phyloP scores from a whole-genome alignment of 768 basidiomycete species.

The Polyporus arcularius region DNA sequence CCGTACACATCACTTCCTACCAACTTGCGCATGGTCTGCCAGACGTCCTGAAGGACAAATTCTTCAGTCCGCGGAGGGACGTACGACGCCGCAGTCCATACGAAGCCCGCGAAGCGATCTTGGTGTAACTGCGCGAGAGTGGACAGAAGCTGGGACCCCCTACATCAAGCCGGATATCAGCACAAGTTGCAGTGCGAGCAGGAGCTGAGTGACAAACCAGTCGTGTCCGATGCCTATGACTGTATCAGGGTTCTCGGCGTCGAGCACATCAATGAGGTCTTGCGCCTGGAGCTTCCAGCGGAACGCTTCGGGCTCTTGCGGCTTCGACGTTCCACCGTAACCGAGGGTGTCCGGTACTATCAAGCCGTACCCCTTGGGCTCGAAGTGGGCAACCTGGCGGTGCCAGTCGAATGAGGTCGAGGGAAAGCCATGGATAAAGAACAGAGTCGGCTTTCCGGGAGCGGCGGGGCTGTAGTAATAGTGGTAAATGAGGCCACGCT shows the following conservation, averaged over 20 bases:
- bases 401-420: conserved; percentile 44
- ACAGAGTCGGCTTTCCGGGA: conserved; percentile 36
- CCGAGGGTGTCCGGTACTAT: conserved; percentile 51
- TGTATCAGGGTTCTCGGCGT: conserved; percentile 29
- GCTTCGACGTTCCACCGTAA: conserved; percentile 46
- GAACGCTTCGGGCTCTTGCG: conserved; percentile 32
- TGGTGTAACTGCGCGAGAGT: conserved; percentile 25
- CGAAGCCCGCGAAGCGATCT: conserved; percentile 43
- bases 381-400: conserved; percentile 39
- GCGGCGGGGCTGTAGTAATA: conserved; percentile 33
- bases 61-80: conserved; percentile 24
- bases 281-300: conserved; percentile 24
- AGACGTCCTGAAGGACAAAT: conserved; percentile 27
- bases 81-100: conserved; percentile 38
- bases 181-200: not conserved
- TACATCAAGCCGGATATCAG: not conserved
- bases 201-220: conserved; percentile 25
- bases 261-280: conserved; percentile 39
- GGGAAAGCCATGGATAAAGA: conserved; percentile 49
- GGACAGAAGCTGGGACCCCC: conserved; percentile 1
- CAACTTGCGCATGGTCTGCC: conserved; percentile 24
- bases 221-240: conserved; percentile 38
- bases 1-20: conserved; percentile 41
- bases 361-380: conserved; percentile 42
- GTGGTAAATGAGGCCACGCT: conserved; percentile 37